Percentiles rank a stretch among this genome's conserved stretches.
phyloP scores from a whole-genome alignment of 345 rosid species.

The Aegle marmelos region DNA sequence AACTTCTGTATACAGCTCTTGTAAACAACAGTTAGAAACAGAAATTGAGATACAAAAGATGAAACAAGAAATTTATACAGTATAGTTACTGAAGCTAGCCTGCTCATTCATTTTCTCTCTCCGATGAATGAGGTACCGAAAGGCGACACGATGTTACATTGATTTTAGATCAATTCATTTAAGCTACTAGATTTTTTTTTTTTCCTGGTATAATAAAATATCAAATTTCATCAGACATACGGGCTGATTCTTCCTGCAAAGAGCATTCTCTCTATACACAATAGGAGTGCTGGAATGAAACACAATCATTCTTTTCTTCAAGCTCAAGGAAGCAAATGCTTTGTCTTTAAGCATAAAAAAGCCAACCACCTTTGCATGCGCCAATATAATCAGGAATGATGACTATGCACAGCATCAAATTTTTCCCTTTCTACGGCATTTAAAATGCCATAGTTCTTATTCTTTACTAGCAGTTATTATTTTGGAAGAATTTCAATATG shows the following conservation, averaged over 20 bases:
- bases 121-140: neutral
- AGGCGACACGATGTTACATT: neutral
- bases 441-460: neutral
- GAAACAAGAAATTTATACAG: neutral
- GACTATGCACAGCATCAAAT: neutral
- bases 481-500: slow-evolving; percentile 11
- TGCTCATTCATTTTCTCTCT: neutral
- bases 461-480: neutral
- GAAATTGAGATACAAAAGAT: neutral
- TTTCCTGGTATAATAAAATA: neutral
- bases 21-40: neutral
- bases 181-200: neutral
- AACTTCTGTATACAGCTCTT: slow-evolving; percentile 47
- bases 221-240: neutral
- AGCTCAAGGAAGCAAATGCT: neutral
- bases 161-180: neutral
- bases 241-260: neutral
- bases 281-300: slow-evolving; percentile 12
- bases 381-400: neutral
- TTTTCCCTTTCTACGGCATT: neutral
- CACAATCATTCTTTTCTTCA: slow-evolving; percentile 18
- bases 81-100: neutral
- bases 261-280: neutral
- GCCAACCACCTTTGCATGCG: neutral
- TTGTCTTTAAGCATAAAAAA: slow-evolving; percentile 1